Conservation (phyloP, 202 grass and related monocot genomes). For the Carex arenaria region DNA sequence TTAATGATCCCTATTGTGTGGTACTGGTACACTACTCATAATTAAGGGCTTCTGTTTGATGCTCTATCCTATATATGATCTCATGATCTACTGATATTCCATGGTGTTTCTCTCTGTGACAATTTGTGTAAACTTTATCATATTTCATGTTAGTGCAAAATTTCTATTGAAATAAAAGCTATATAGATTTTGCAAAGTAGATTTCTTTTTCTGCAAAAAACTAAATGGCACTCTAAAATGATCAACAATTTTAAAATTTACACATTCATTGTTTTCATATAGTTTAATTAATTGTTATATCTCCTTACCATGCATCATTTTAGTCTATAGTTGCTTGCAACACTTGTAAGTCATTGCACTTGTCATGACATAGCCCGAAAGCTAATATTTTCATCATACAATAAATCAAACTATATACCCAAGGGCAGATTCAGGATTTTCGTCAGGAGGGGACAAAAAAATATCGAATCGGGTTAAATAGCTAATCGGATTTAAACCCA, state of each 20-base stretch:
- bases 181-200: background rate
- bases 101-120: background rate
- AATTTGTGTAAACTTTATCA: background rate
- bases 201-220: background rate
- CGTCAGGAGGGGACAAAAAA: too few relatives aligned
- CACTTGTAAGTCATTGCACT: background rate
- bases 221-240: background rate
- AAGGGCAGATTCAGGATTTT: too few relatives aligned
- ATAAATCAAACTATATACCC: too few relatives aligned
- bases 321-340: background rate
- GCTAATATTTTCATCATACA: background rate
- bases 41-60: too few relatives aligned
- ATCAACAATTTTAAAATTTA: background rate
- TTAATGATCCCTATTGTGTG: constrained; percentile 11
- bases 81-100: background rate
- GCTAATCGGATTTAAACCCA: too few relatives aligned
- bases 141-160: background rate
- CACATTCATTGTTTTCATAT: background rate
- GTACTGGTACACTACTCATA: background rate
- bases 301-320: background rate
- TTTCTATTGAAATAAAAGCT: background rate
- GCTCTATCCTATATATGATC: too few relatives aligned
- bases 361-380: background rate
- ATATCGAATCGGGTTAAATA: too few relatives aligned
- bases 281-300: too few relatives aligned